Percentiles rank a stretch among this genome's conserved stretches.
Conservation (phyloP, 257 asterid species). For the Gentiana dahurica region DNA sequence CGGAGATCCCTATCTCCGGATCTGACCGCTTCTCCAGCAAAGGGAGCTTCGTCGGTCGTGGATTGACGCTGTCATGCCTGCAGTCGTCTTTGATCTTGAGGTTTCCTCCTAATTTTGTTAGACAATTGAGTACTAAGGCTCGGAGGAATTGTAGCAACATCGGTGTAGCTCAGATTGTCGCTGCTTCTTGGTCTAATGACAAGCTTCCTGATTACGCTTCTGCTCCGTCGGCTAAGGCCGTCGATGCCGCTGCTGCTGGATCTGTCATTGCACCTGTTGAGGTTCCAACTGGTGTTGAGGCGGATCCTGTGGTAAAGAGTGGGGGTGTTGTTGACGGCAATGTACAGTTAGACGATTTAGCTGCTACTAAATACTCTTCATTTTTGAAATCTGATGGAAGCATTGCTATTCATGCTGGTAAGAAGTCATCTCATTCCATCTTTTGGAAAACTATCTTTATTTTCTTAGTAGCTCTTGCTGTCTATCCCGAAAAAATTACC, state of each 20-base stretch:
- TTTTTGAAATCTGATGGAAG: conserved; percentile 75
- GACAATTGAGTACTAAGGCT: conserved; percentile 93
- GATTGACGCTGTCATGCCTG: conserved; percentile 25
- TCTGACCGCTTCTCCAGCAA: conserved; percentile 25
- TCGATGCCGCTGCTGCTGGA: conserved; percentile 40
- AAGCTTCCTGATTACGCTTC: conserved; percentile 16
- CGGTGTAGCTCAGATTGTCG: conserved; percentile 93
- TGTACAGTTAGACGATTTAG: conserved; percentile 44
- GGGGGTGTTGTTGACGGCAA: conserved; percentile 21
- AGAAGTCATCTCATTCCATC: neutral
- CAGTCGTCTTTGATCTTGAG: conserved; percentile 59
- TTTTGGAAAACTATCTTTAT: too few relatives aligned
- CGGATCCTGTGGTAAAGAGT: conserved; percentile 25
- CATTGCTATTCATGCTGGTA: conserved; percentile 93
- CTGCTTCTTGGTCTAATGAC: conserved; percentile 93
- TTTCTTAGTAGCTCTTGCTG: too few relatives aligned
- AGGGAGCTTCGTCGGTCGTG: conserved; percentile 18
- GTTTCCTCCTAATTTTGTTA: conserved; percentile 92
- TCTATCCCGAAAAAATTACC: too few relatives aligned
- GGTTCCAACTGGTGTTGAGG: conserved; percentile 27
- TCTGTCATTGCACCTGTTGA: conserved; percentile 38
- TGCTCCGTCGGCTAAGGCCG: conserved; percentile 56
- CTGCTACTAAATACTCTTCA: conserved; percentile 39
- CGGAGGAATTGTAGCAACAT: conserved; percentile 93
- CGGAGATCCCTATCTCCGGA: conserved; percentile 37